Conservation (phyloP, 495 filamentous ascomycete species). For the Penicillium canescens region DNA sequence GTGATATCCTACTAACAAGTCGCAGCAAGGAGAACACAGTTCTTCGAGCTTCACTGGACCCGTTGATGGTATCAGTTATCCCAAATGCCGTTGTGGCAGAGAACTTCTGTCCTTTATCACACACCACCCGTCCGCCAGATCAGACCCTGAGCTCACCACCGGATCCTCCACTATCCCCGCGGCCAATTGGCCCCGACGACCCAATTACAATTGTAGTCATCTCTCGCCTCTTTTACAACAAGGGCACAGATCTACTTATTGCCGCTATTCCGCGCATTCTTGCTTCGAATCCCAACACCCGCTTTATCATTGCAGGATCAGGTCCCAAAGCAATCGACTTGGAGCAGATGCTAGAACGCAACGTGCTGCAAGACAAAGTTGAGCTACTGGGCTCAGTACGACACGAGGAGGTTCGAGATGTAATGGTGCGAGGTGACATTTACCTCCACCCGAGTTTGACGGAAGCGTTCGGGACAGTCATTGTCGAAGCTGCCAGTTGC, state of each 20-base stretch:
- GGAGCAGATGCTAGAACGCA: conserved; percentile 95
- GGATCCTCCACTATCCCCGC: conserved; percentile 48
- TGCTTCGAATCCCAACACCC: conserved; percentile 83
- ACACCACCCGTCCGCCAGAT: conserved; percentile 29
- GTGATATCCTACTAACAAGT: background rate
- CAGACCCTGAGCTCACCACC: conserved; percentile 31
- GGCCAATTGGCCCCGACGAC: conserved; percentile 71
- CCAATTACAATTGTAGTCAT: conserved; percentile 96
- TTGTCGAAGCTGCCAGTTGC: conserved; percentile 94
- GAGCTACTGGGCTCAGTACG: conserved; percentile 88
- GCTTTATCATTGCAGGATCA: conserved; percentile 94
- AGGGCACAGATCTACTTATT: conserved; percentile 92
- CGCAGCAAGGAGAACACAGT: conserved; percentile 96
- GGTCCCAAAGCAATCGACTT: conserved; percentile 96
- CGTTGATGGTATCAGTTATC: conserved; percentile 95
- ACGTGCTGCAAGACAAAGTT: conserved; percentile 92
- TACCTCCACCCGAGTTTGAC: conserved; percentile 94
- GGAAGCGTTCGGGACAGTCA: conserved; percentile 95
- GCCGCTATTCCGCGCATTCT: conserved; percentile 92
- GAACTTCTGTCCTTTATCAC: conserved; percentile 77
- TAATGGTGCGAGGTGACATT: conserved; percentile 97
- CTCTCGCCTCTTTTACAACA: conserved; percentile 97
- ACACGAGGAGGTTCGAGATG: conserved; percentile 94
- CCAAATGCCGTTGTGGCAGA: conserved; percentile 97
- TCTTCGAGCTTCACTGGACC: conserved; percentile 89